Evolutionary conservation across 805 yeast genomes (phyloP).

Genomic region (Cyberlindnera veronae): DNA sequence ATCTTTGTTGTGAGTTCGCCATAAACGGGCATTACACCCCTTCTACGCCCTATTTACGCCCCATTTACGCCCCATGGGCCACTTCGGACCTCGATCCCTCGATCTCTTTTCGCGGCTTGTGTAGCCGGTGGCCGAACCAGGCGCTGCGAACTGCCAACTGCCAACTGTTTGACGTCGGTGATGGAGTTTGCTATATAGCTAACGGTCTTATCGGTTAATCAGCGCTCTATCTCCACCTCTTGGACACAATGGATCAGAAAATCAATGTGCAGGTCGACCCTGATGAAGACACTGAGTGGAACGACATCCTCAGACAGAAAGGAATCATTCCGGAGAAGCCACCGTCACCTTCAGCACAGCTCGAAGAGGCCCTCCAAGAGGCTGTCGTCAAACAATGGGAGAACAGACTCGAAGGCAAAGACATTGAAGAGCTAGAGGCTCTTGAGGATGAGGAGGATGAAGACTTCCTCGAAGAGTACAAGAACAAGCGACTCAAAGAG

Average conservation of each 20-base stretch:
- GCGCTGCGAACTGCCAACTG: too few species aligned
- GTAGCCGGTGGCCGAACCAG: too few species aligned
- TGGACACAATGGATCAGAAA: slow-evolving; percentile 49
- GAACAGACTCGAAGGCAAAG: slow-evolving; percentile 73
- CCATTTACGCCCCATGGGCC: too few species aligned
- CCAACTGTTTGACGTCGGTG: too few species aligned
- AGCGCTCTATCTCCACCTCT: too few species aligned
- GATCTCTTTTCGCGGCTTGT: too few species aligned
- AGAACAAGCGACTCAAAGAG: slow-evolving; percentile 74
- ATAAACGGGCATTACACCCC: too few species aligned
- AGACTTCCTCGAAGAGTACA: slow-evolving; percentile 77
- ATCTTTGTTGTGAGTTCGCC: too few species aligned
- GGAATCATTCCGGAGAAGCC: slow-evolving; percentile 93
- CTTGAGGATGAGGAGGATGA: slow-evolving; percentile 93
- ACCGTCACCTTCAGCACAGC: slow-evolving; percentile 79
- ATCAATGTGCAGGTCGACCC: slow-evolving; percentile 89
- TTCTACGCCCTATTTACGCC: too few species aligned
- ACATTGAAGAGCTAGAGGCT: slow-evolving; percentile 78
- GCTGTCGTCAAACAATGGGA: slow-evolving; percentile 79
- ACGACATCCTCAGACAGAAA: slow-evolving; percentile 84
- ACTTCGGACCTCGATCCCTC: too few species aligned
- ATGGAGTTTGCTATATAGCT: too few species aligned
- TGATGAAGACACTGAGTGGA: slow-evolving; percentile 98
- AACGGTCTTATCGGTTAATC: too few species aligned
- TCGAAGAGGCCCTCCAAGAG: slow-evolving; percentile 85